Conservation (phyloP, 2,329 filamentous ascomycete genomes). For the Ophiognomonia clavigignenti-juglandacearum region DNA sequence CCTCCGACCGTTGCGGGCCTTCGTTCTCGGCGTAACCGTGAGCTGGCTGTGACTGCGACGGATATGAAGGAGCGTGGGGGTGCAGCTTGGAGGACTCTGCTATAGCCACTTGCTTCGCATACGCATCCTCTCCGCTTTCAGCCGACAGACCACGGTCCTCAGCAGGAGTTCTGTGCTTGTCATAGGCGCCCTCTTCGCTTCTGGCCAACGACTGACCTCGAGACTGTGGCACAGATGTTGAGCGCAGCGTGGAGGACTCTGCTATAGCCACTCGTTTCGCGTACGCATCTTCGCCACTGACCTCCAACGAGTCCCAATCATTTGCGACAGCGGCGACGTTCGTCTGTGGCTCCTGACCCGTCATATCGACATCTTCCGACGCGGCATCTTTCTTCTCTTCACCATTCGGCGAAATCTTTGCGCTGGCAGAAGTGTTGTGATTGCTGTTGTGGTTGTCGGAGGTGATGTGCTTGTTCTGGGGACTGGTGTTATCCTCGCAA, state of each 20-base stretch:
- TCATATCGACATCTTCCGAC: neutral
- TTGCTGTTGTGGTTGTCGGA: too few relatives aligned
- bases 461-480: constrained; percentile 19
- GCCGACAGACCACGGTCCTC: too few relatives aligned
- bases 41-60: too few relatives aligned
- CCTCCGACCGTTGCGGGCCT: constrained; percentile 7
- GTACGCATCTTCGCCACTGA: neutral
- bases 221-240: neutral
- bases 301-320: neutral
- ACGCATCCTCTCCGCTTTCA: neutral
- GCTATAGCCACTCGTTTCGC: neutral
- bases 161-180: too few relatives aligned
- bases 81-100: constrained; percentile 2
- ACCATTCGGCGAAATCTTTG: neutral
- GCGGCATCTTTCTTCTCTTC: neutral
- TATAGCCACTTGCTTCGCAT: neutral
- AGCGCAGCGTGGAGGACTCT: neutral
- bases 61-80: too few relatives aligned
- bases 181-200: neutral
- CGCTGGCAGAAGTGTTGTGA: too few relatives aligned
- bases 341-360: neutral
- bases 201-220: neutral
- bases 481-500: constrained; percentile 26
- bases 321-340: neutral
- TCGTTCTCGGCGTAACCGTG: neutral